A percentile compares a stretch with the other conserved stretches of the same genome.
These are phyloP conservation scores for Paracorniculantispora psalliotae DNA, from an alignment of 2,329 filamentous ascomycete genomes.

Conservation along the genomic window DNA sequence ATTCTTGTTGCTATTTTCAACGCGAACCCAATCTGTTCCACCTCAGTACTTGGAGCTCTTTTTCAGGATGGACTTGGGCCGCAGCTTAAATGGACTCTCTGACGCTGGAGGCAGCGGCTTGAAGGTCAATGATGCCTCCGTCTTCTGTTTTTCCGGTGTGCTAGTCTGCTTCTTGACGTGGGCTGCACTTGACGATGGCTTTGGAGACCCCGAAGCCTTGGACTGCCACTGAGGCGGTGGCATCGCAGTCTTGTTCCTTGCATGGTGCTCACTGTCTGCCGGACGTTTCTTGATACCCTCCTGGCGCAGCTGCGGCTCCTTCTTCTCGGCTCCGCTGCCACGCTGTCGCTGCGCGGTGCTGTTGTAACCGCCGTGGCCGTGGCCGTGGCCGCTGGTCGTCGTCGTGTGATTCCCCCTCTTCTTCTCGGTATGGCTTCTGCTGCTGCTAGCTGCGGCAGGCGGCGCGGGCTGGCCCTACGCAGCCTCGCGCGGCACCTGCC, in stretches of 20 bases:
- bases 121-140: background rate
- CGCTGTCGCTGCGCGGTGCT: no score
- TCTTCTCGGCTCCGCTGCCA: no score
- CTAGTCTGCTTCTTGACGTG: background rate
- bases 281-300: background rate
- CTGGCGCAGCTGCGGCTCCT: background rate
- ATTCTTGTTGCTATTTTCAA: background rate
- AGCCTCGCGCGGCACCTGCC: background rate
- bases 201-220: background rate
- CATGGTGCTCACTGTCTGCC: background rate
- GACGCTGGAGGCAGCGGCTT: background rate
- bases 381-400: no score
- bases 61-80: conserved; percentile 8
- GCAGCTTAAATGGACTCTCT: background rate
- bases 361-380: background rate
- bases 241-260: background rate
- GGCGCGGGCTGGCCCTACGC: background rate
- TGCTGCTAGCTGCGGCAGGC: background rate
- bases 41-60: background rate
- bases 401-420: background rate
- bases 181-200: background rate
- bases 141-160: background rate
- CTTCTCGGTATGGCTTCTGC: background rate
- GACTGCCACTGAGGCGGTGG: background rate
- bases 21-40: background rate